Percentiles rank a stretch among this genome's conserved stretches.
These are phyloP conservation scores for Aspergillus sclerotioniger DNA, from an alignment of 495 filamentous ascomycete species.

Conservation along the genomic window DNA sequence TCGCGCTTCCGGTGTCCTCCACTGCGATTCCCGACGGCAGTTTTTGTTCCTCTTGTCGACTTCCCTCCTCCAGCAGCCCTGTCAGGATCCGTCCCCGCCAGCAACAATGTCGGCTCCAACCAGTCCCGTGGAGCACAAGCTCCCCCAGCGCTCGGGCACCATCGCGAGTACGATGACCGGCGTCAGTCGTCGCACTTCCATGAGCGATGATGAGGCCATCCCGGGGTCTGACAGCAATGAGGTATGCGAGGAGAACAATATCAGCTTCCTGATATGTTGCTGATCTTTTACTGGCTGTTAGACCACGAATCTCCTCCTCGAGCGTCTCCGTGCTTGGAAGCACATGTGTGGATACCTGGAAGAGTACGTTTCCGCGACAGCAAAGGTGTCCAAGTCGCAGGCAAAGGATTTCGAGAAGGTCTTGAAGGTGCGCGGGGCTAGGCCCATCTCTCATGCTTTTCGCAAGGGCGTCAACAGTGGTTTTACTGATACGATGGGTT, in stretches of 20 bases:
- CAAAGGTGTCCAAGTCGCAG: conserved; percentile 78
- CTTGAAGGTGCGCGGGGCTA: conserved; percentile 63
- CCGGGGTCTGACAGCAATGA: conserved; percentile 76
- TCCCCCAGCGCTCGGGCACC: conserved; percentile 58
- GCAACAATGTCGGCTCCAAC: conserved; percentile 33
- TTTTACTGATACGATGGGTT: background rate
- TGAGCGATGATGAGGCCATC: conserved; percentile 63
- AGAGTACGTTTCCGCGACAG: conserved; percentile 78
- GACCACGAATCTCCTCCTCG: conserved; percentile 73
- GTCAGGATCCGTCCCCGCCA: background rate
- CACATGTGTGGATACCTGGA: conserved; percentile 89
- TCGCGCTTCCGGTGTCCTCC: conserved; percentile 7
- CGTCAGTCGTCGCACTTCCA: conserved; percentile 33
- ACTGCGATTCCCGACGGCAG: background rate
- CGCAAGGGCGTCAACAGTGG: background rate
- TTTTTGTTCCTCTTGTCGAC: background rate
- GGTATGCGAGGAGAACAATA: conserved; percentile 42
- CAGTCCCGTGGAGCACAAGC: conserved; percentile 38
- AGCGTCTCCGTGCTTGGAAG: conserved; percentile 92
- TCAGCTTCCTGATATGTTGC: background rate
- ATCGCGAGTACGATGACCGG: conserved; percentile 50
- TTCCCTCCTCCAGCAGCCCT: background rate
- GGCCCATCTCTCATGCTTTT: too few relatives aligned
- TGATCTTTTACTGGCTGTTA: conserved; percentile 25
- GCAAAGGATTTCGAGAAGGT: conserved; percentile 96